Evolutionary conservation across 495 filamentous ascomycete species (phyloP), one percentile per base, ranked within the genome.

Genomic region (Bathelium albidoporum): DNA sequence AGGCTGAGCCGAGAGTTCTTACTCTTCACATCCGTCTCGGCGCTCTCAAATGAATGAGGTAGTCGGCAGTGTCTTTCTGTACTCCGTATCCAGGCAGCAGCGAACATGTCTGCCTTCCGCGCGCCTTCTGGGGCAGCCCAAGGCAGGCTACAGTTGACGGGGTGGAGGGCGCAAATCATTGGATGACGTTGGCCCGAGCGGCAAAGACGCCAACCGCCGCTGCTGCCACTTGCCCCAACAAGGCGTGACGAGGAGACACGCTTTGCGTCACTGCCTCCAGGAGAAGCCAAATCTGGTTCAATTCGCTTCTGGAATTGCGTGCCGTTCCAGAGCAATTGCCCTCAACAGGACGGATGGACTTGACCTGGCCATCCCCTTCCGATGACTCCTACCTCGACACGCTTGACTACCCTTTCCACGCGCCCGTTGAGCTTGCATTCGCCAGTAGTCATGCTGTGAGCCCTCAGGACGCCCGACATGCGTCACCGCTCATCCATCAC

Each of bases 21-120:
- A 18, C 44, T 20, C 2, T 55, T 55, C 49, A 10, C 7, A 41
- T 41, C 36, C 11, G 29, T 29, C 16, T 29, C 10, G 24, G 26
- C 49, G 26, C 24, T 55, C n/a, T 55, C 5, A 20, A 49, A 20
- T 20, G 5, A 20, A 0, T 29, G 22, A 55, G 49, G 7, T 29
- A 55, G 24, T 55, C 49, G 49, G 49, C 24, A 55, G 9, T 3
- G 5, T 7, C 49, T 5, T 28, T 24, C 29, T 55, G 16, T 55
- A 55, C 24, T 55, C 49, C 49, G 49, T 55, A 55, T 29, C 49
- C 49, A 55, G 49, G 49, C 49, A 55, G 29, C 49, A 55, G 49
- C 49, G 24, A 11, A n/a, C 29, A n/a, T 55, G 5, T n/a, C 24
- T 55, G 49, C 49, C 24, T 26, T 55, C 24, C 20, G 20, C 49